Percentiles rank a stretch among this genome's conserved stretches.
Evolutionary conservation across 1,139 yeast genomes (phyloP).

Genomic region (Yamadazyma taylorii): DNA sequence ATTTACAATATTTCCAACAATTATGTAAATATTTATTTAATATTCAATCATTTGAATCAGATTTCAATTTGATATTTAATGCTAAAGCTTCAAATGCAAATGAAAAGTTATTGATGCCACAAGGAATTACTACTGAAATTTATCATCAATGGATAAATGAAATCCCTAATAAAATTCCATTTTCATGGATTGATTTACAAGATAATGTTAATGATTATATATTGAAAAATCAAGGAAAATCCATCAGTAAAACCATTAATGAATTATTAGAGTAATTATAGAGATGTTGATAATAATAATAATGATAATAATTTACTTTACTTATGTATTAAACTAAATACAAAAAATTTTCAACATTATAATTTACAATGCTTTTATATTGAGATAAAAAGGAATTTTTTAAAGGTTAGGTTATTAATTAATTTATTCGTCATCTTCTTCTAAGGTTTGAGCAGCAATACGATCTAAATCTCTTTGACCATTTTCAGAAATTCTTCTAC

Average conservation of each 20-base stretch:
- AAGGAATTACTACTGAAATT: slow-evolving; percentile 37
- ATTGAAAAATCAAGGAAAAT: background rate
- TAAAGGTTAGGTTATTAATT: slow-evolving; percentile 2
- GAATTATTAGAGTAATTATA: slow-evolving; percentile 5
- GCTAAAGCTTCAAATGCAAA: slow-evolving; percentile 2
- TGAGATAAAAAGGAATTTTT: slow-evolving; percentile 5
- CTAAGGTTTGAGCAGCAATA: slow-evolving; percentile 99
- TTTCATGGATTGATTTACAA: slow-evolving; percentile 63
- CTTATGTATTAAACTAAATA: slow-evolving; percentile 13
- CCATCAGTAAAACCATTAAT: slow-evolving; percentile 8
- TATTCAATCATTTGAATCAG: slow-evolving; percentile 24
- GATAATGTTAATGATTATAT: slow-evolving; percentile 28
- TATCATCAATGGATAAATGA: slow-evolving; percentile 51
- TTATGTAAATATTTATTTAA: slow-evolving; percentile 30
- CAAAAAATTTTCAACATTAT: slow-evolving; percentile 16
- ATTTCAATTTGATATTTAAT: slow-evolving; percentile 32
- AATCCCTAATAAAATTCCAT: slow-evolving; percentile 60
- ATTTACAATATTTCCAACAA: slow-evolving; percentile 30
- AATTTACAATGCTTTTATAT: slow-evolving; percentile 19
- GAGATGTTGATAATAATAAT: no score
- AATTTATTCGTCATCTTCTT: slow-evolving; percentile 67
- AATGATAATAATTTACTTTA: slow-evolving; percentile 6
- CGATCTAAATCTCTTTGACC: slow-evolving; percentile 99
- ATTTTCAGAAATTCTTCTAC: slow-evolving; percentile 98
- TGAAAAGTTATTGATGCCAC: slow-evolving; percentile 41